These are phyloP conservation scores for Oryza meridionalis DNA, from an alignment of 176 grass and related monocot species.

Conservation along the genomic window DNA sequence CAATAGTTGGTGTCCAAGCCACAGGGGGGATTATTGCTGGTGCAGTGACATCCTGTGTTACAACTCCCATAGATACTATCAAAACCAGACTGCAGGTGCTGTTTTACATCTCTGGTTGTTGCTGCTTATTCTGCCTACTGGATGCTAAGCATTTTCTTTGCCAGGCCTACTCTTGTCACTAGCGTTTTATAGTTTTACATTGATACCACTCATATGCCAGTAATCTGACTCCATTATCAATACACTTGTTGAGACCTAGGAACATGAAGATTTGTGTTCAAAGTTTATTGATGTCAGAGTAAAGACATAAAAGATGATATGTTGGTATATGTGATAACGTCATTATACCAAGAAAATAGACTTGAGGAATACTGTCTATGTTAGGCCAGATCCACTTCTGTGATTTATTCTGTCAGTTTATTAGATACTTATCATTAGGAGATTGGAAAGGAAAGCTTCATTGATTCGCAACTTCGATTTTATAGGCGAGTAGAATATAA, in stretches of 20 bases:
- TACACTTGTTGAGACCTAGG: slow-evolving; percentile 23
- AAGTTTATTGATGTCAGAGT: slow-evolving; percentile 18
- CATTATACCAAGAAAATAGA: not conserved
- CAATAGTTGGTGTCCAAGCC: slow-evolving; percentile 92
- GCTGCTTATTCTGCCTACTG: slow-evolving; percentile 25
- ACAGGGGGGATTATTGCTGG: slow-evolving; percentile 84
- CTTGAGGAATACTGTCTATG: slow-evolving; percentile 24
- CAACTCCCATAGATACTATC: slow-evolving; percentile 95
- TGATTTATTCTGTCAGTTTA: not conserved
- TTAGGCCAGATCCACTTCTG: slow-evolving; percentile 20
- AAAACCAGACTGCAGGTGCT: slow-evolving; percentile 90
- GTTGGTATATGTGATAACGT: slow-evolving; percentile 4
- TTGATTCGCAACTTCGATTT: slow-evolving; percentile 8
- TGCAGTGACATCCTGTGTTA: slow-evolving; percentile 85
- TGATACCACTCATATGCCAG: slow-evolving; percentile 1
- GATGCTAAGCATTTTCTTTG: not conserved
- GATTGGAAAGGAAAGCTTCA: slow-evolving; percentile 15
- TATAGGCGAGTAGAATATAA: slow-evolving; percentile 26
- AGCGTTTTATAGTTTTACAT: not conserved
- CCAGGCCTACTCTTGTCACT: not conserved
- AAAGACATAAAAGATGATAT: not conserved
- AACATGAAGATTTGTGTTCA: slow-evolving; percentile 10
- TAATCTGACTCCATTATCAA: slow-evolving; percentile 26
- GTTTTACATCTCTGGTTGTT: slow-evolving; percentile 35
- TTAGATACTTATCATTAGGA: not conserved